A percentile compares a stretch with the other conserved stretches of the same genome.
These are phyloP conservation scores for Falciphora oryzae DNA, from an alignment of 2,329 filamentous ascomycete species.

Conservation along the genomic window DNA sequence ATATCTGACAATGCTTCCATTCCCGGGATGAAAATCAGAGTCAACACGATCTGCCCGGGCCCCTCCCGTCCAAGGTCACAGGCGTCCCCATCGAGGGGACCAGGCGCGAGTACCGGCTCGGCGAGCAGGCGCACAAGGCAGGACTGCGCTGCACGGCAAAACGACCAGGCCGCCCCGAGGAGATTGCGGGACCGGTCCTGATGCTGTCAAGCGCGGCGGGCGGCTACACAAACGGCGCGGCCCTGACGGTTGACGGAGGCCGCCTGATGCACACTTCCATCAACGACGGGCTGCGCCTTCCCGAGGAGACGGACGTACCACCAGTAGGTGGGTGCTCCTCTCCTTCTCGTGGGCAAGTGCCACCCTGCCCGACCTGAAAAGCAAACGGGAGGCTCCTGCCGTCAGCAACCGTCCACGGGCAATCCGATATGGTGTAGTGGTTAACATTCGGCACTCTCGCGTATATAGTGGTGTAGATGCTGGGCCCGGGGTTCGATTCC, in stretches of 20 bases:
- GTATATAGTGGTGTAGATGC: background rate
- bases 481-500: conserved; percentile 11
- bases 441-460: background rate
- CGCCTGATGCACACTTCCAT: conserved; percentile 14
- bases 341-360: background rate
- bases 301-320: conserved; percentile 13
- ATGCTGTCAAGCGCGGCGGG: conserved; percentile 20
- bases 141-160: conserved; percentile 20
- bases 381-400: background rate
- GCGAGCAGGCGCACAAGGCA: conserved; percentile 18
- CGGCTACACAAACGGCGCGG: conserved; percentile 22
- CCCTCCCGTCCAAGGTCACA: conserved; percentile 20
- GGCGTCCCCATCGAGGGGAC: conserved; percentile 11
- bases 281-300: conserved; percentile 15
- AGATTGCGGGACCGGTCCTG: conserved; percentile 22
- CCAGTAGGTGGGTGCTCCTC: background rate
- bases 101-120: conserved; percentile 18
- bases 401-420: background rate
- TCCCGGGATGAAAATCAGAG: conserved; percentile 20
- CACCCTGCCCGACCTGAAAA: background rate
- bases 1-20: no score
- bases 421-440: background rate
- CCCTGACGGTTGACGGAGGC: conserved; percentile 22
- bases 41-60: conserved; percentile 21
- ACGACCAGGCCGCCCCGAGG: conserved; percentile 20